These are phyloP conservation scores for Agarophyton chilense DNA, from an alignment of 23 red algal genomes.

Conservation along the genomic window DNA sequence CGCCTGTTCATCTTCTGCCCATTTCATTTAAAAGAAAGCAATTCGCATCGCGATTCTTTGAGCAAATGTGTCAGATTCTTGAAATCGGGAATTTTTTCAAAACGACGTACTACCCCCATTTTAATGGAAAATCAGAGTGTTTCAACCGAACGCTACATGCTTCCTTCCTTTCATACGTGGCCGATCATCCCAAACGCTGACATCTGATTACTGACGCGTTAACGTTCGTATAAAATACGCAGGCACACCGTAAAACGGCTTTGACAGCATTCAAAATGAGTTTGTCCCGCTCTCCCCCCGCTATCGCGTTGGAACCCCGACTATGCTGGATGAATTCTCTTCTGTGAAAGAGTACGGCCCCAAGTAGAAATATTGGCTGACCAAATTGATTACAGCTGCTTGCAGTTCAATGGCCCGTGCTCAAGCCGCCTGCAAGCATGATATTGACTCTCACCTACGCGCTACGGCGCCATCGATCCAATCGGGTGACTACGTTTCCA, in stretches of 20 bases:
- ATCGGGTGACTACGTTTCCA: too few relatives aligned
- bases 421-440: too few relatives aligned
- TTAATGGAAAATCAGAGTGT: not conserved
- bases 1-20: not conserved
- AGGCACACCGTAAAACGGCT: not conserved
- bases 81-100: not conserved
- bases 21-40: not conserved
- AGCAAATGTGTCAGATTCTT: constrained; percentile 5
- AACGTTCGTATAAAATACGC: not conserved
- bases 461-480: too few relatives aligned
- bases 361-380: too few relatives aligned
- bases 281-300: not conserved
- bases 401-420: too few relatives aligned
- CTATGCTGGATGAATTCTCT: too few relatives aligned
- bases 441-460: too few relatives aligned
- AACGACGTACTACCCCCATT: constrained; percentile 26
- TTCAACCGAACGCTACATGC: not conserved
- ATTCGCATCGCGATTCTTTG: constrained; percentile 14
- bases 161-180: not conserved
- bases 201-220: not conserved
- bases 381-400: too few relatives aligned
- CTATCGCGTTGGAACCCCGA: not conserved
- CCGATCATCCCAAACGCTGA: not conserved
- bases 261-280: constrained; percentile 1
- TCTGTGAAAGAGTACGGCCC: too few relatives aligned